Evolutionary conservation across 2,329 filamentous ascomycete genomes (phyloP).

Genomic region (Aspergillus unguis): DNA sequence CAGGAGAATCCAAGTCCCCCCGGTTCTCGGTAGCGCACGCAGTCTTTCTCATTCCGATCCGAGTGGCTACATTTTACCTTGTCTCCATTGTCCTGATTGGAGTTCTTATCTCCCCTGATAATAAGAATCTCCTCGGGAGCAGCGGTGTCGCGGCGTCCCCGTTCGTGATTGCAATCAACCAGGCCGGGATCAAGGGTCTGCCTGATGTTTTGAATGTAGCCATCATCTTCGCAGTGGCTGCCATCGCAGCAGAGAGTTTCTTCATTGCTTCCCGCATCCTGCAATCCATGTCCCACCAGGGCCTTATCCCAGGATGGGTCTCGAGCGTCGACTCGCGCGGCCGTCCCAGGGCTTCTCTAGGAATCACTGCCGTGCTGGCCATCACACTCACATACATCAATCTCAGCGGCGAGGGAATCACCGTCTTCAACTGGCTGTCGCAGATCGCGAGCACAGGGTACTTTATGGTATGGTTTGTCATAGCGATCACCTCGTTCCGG

Average conservation of each 20-base stretch:
- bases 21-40: conserved; percentile 3
- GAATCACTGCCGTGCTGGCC: not conserved
- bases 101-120: not conserved
- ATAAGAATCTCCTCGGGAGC: not conserved
- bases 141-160: conserved; percentile 2
- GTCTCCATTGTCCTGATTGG: conserved; percentile 1
- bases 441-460: conserved; percentile 4
- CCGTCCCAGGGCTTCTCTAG: not conserved
- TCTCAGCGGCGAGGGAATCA: not conserved
- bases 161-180: conserved; percentile 5
- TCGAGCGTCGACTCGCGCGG: conserved; percentile 1
- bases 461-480: conserved; percentile 4
- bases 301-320: not conserved
- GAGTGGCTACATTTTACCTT: conserved; percentile 4
- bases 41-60: not conserved
- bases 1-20: conserved; percentile 1
- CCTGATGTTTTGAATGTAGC: conserved; percentile 6
- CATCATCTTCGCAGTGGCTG: conserved; percentile 3
- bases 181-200: conserved; percentile 1
- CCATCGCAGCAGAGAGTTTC: conserved; percentile 6
- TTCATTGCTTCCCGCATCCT: conserved; percentile 7
- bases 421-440: conserved; percentile 1
- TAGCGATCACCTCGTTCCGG: not conserved
- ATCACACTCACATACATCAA: conserved; percentile 6
- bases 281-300: not conserved